Evolutionary conservation across 2,329 filamentous ascomycete species (phyloP).

Genomic region (Arthrobotrys megalospora): DNA sequence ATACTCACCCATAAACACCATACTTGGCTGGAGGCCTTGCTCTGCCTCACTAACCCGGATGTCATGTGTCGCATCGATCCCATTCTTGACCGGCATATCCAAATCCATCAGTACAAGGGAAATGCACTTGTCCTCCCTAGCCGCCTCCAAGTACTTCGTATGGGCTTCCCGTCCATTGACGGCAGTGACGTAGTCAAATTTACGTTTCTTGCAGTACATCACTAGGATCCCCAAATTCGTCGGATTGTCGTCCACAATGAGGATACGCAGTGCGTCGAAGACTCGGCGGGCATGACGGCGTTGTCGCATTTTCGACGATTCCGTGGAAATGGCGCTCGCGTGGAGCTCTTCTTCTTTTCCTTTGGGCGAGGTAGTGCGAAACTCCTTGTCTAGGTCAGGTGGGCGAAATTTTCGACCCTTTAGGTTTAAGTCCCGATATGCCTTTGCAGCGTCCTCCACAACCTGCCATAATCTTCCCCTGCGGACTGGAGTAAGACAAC

Average conservation of each 20-base stretch:
- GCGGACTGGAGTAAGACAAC: conserved; percentile 40
- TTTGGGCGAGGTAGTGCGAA: not conserved
- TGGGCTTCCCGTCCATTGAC: conserved; percentile 70
- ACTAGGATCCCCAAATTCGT: conserved; percentile 71
- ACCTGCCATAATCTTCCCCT: conserved; percentile 51
- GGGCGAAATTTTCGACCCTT: not conserved
- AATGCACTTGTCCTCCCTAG: conserved; percentile 65
- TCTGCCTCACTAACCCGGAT: conserved; percentile 67
- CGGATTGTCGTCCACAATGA: conserved; percentile 71
- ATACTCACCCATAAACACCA: conserved; percentile 56
- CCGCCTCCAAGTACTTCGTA: conserved; percentile 65
- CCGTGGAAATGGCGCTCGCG: not conserved
- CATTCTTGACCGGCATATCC: conserved; percentile 69
- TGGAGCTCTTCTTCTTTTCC: not conserved
- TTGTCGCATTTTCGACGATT: conserved; percentile 20
- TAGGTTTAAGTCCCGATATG: conserved; percentile 29
- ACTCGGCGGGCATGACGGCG: conserved; percentile 1
- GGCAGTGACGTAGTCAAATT: conserved; percentile 68
- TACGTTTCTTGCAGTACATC: conserved; percentile 70
- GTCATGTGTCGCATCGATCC: conserved; percentile 67
- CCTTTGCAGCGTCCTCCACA: conserved; percentile 31
- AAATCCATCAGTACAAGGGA: conserved; percentile 69
- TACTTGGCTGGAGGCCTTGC: conserved; percentile 55
- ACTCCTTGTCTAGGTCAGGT: not conserved
- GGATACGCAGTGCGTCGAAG: conserved; percentile 47